A percentile compares a stretch with the other conserved stretches of the same genome.
phyloP scores from a whole-genome alignment of 2,329 filamentous ascomycete genomes.

The Sporothrix curviconia region DNA sequence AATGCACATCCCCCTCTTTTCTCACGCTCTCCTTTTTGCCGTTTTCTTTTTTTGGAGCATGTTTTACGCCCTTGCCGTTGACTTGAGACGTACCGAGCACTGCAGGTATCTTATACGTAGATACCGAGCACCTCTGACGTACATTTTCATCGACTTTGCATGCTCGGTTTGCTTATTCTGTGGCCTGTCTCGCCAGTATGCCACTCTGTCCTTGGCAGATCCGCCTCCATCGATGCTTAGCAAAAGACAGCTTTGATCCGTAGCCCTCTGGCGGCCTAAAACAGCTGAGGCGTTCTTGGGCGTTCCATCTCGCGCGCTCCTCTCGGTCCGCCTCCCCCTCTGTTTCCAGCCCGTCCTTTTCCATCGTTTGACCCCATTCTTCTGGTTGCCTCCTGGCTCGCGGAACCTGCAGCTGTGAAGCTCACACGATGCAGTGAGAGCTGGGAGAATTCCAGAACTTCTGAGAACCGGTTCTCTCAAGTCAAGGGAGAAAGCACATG shows the following conservation, averaged over 20 bases:
- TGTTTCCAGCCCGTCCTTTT: not conserved
- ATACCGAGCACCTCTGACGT: no score
- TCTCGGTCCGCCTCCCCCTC: not conserved
- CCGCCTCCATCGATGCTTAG: constrained; percentile 1
- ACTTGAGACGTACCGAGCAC: no score
- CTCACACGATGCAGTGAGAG: no score
- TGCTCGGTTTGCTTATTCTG: not conserved
- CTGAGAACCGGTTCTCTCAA: no score
- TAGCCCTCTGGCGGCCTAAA: not conserved
- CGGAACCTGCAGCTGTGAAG: no score
- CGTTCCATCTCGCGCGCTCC: no score
- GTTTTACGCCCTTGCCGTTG: not conserved
- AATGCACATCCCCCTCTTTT: not conserved
- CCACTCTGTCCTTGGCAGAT: no score
- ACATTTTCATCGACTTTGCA: not conserved
- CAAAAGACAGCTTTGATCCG: not conserved
- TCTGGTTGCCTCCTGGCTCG: no score
- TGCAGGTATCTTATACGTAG: no score
- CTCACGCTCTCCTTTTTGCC: not conserved
- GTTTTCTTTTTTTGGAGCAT: not conserved
- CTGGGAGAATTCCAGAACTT: no score
- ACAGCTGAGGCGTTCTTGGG: not conserved
- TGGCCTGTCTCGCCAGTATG: not conserved
- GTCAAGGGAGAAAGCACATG: no score
- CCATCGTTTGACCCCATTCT: not conserved